Conservation (phyloP, 345 rosid genomes). For the Clausena lansium region DNA sequence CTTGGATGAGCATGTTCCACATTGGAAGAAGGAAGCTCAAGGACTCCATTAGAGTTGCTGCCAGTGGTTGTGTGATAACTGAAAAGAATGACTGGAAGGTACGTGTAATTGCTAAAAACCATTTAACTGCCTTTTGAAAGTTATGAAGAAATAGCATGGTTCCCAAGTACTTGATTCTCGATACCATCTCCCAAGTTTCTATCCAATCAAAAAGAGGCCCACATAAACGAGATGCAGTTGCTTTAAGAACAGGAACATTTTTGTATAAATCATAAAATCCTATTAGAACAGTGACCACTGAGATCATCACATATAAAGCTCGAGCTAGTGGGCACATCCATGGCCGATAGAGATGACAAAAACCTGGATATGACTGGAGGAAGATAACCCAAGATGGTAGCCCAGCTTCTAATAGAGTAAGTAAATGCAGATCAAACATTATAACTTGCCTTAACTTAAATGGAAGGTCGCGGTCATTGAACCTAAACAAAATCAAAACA, state of each 20-base stretch:
- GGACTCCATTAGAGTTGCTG: conserved; percentile 46
- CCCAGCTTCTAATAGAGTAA: conserved; percentile 90
- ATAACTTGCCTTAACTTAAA: conserved; percentile 72
- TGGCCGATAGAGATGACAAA: conserved; percentile 88
- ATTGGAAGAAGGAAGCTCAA: conserved; percentile 55
- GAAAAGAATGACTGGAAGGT: conserved; percentile 62
- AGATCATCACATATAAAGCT: conserved; percentile 75
- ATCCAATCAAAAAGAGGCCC: conserved; percentile 96
- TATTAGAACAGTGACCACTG: conserved; percentile 73
- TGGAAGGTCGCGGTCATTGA: conserved; percentile 74
- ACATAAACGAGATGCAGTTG: conserved; percentile 76
- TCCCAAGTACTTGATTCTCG: conserved; percentile 93
- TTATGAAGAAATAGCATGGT: conserved; percentile 96
- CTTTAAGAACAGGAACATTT: conserved; percentile 95
- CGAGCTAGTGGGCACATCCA: conserved; percentile 99
- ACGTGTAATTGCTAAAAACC: conserved; percentile 53
- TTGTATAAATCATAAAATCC: conserved; percentile 96
- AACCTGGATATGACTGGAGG: conserved; percentile 94
- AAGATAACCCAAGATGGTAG: conserved; percentile 99
- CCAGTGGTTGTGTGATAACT: conserved; percentile 55
- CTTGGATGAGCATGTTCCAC: conserved; percentile 55
- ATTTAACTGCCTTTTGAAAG: conserved; percentile 75
- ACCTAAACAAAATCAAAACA: conserved; percentile 72
- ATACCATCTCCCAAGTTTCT: conserved; percentile 97
- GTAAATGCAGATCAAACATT: conserved; percentile 73